Evolutionary conservation across 208 protist genomes (phyloP).

Genomic region (Acanthamoeba castellanii): DNA sequence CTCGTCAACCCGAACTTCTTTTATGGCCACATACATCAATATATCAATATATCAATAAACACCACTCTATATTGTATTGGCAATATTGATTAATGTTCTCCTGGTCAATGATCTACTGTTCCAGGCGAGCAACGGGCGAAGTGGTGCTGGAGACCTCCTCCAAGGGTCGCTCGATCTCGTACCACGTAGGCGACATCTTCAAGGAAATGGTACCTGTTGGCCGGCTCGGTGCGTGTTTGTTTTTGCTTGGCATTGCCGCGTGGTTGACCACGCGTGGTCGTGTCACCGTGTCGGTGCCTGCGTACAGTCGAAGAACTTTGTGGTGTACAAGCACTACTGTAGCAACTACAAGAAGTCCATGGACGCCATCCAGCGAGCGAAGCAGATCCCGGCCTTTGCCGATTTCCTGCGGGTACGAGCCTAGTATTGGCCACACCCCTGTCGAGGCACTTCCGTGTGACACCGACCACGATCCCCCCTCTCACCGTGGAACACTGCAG

Average conservation of each 20-base stretch:
- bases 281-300: background rate
- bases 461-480: background rate
- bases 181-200: conserved; percentile 63
- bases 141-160: conserved; percentile 46
- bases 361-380: conserved; percentile 58
- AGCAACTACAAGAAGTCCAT: conserved; percentile 70
- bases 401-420: conserved; percentile 11
- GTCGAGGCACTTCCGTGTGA: background rate
- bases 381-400: conserved; percentile 15
- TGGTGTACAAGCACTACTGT: conserved; percentile 63
- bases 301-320: conserved; percentile 46
- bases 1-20: background rate
- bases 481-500: background rate
- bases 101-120: background rate
- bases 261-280: background rate
- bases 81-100: background rate
- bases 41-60: no score
- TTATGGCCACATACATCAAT: background rate
- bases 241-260: background rate
- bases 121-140: background rate
- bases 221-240: background rate
- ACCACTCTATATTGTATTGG: no score
- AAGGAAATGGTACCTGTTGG: background rate
- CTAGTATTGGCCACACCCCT: background rate
- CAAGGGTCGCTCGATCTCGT: conserved; percentile 48